A percentile compares a stretch with the other conserved stretches of the same genome.
phyloP scores from a whole-genome alignment of 148 eudicot genomes.

The Rhododendron henanense region DNA sequence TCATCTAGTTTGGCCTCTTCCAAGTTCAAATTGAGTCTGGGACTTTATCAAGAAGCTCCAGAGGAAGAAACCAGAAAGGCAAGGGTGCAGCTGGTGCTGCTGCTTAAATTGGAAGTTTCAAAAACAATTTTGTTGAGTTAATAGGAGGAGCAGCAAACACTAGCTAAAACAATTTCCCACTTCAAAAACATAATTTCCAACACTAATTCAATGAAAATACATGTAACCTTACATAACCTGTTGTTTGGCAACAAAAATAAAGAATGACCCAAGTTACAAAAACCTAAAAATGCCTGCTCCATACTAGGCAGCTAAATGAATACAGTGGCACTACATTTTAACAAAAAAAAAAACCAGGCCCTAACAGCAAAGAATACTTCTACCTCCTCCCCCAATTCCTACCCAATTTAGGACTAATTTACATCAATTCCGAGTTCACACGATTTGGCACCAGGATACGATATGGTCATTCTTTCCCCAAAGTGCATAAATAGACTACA shows the following conservation, averaged over 20 bases:
- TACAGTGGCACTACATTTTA: background rate
- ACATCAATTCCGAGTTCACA: background rate
- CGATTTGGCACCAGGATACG: background rate
- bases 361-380: background rate
- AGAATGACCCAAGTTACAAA: constrained; percentile 10
- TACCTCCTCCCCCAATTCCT: background rate
- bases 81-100: constrained; percentile 23
- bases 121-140: too few species aligned
- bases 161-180: background rate
- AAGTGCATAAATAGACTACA: background rate
- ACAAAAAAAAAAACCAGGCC: background rate
- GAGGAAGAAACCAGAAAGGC: constrained; percentile 24
- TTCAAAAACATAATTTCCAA: background rate
- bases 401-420: background rate
- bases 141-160: background rate
- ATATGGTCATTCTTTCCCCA: background rate
- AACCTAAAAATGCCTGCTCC: background rate
- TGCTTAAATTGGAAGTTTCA: constrained; percentile 10
- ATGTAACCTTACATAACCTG: constrained; percentile 4
- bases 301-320: background rate
- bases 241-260: constrained; percentile 12
- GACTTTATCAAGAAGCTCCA: constrained; percentile 32
- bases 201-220: background rate
- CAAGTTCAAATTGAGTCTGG: background rate
- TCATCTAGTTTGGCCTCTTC: too few species aligned